Conservation (phyloP, 1,139 yeast genomes). For the Yarrowia galli region DNA sequence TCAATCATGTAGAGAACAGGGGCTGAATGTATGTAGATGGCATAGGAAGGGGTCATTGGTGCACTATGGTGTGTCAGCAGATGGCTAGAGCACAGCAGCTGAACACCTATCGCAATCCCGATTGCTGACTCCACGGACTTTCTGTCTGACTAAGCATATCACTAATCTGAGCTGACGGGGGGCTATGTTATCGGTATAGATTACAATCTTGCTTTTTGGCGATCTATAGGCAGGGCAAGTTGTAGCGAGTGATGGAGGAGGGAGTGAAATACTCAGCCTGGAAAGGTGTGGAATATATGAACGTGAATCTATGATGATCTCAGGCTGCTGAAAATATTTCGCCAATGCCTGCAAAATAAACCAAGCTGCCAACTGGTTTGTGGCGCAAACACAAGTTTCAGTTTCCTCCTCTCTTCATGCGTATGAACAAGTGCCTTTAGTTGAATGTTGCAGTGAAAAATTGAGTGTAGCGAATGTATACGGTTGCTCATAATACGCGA, state of each 20-base stretch:
- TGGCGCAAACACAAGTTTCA: neutral
- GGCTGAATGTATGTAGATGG: neutral
- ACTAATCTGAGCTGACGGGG: no score
- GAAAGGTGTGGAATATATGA: no score
- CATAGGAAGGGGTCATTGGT: neutral
- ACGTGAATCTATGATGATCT: no score
- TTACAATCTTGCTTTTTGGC: constrained; percentile 6
- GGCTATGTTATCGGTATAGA: neutral
- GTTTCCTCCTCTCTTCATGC: neutral
- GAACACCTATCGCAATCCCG: no score
- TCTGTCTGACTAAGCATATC: neutral
- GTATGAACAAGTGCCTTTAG: neutral
- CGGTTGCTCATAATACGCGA: neutral
- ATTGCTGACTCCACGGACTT: neutral
- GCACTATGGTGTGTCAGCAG: no score
- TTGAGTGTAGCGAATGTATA: neutral
- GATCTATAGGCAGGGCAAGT: neutral
- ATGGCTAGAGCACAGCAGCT: no score
- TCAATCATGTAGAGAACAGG: neutral
- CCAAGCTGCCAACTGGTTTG: neutral
- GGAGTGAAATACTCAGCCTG: no score
- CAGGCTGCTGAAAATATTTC: neutral
- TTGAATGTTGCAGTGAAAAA: neutral
- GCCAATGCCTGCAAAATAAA: neutral
- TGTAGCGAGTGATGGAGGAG: no score